Base-by-base conservation (phyloP, 2,329 filamentous ascomycete species). In the Sphaceloma murrayae region DNA sequence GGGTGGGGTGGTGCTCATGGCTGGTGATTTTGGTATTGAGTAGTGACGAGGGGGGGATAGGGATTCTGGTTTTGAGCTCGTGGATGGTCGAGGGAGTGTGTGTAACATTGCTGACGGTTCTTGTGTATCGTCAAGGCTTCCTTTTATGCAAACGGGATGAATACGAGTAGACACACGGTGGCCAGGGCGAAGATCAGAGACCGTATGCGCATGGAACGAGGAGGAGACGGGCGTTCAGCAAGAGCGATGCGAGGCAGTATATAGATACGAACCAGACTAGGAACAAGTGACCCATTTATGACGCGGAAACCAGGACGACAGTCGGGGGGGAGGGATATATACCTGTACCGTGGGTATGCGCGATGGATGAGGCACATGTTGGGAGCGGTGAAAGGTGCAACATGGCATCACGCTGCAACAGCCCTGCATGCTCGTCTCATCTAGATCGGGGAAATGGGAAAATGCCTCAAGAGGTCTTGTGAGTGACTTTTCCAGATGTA, bases 141-240 rank as follows among this genome's bases (percentile, higher is more conserved):
- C n/a, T n/a, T n/a, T n/a, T 16, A 43, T 10, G 40, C 40, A 16
- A 43, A 43, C 22, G 40, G 40, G 26, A 43, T 31, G 11, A 43
- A 43, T 27, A 33, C 16, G 40, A 43, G 9, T 8, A 43, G 30
- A 16, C 26, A 33, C 11, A 43, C 18, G 17, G 11, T 21, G n/a
- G 40, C 40, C n/a, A 43, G 19, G 29, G 11, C 27, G 29, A 43
- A 43, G 29, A 43, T 32, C 18, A 43, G 29, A 32, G 40, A 43
- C 21, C 27, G 29, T 8, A 43, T 24, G 40, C 40, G 27, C 40
- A 33, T 43, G 40, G 29, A 19, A 34, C n/a, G n/a, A n/a, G 29
- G 7, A 32, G 22, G 18, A 27, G 40, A 16, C 22, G 16, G 14
- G 29, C 29, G 29, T 17, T 34, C 17, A 43, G 13, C 18, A 43